phyloP scores from a whole-genome alignment of 1,139 yeast species.

The Komagataea norvegica region DNA sequence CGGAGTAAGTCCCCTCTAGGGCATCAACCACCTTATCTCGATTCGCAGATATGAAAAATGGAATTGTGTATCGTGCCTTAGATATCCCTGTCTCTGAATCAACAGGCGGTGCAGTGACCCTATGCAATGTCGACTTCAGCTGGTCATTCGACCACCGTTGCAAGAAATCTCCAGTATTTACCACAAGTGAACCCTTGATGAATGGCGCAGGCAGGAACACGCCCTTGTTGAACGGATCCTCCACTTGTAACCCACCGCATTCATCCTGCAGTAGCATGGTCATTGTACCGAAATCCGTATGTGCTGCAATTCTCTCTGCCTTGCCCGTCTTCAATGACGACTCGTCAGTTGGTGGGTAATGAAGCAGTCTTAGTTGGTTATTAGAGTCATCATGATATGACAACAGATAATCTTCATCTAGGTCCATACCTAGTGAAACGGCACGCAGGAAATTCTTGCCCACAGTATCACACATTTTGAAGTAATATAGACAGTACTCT shows the following conservation, averaged over 20 bases:
- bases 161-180: constrained; percentile 25
- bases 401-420: constrained; percentile 17
- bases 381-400: constrained; percentile 16
- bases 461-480: constrained; percentile 14
- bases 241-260: constrained; percentile 23
- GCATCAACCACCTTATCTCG: constrained; percentile 17
- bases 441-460: constrained; percentile 17
- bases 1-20: constrained; percentile 27
- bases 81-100: constrained; percentile 16
- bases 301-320: constrained; percentile 23
- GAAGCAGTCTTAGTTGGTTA: constrained; percentile 19
- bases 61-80: constrained; percentile 23
- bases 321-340: constrained; percentile 12
- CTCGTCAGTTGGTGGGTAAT: constrained; percentile 19
- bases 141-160: constrained; percentile 23
- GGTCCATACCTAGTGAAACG: constrained; percentile 18
- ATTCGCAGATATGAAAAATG: constrained; percentile 23
- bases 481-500: constrained; percentile 24
- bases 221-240: constrained; percentile 16
- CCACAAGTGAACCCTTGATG: constrained; percentile 18
- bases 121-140: constrained; percentile 22
- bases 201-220: constrained; percentile 19
- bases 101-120: constrained; percentile 23
- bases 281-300: constrained; percentile 23
- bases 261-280: constrained; percentile 22